A percentile compares a stretch with the other conserved stretches of the same genome.
These are phyloP conservation scores for Vinca minor DNA, from an alignment of 257 asterid genomes.

Conservation along the genomic window DNA sequence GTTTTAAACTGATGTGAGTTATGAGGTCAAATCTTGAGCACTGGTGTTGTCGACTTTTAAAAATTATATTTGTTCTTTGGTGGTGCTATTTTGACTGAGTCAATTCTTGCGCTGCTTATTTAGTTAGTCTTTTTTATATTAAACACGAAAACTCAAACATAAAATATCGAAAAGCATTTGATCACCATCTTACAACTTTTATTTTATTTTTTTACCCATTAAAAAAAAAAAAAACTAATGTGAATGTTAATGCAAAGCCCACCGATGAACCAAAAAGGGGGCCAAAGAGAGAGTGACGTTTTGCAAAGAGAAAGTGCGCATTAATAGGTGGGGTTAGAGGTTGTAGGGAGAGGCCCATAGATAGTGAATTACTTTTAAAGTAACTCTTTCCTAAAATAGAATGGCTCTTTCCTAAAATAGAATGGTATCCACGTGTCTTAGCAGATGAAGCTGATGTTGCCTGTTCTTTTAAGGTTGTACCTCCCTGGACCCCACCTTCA, in stretches of 20 bases:
- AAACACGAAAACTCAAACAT: too few relatives aligned
- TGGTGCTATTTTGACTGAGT: too few relatives aligned
- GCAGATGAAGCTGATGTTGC: conserved; percentile 36
- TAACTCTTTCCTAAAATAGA: conserved; percentile 31
- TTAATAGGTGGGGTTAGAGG: neutral
- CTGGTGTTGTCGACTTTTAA: too few relatives aligned
- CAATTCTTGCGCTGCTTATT: too few relatives aligned
- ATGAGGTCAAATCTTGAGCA: too few relatives aligned
- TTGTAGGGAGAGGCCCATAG: conserved; percentile 8
- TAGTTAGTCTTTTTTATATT: conserved; percentile 38
- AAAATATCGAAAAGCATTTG: too few relatives aligned
- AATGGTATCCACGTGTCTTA: conserved; percentile 30
- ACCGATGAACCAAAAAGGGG: conserved; percentile 20
- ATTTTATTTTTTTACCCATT: too few relatives aligned
- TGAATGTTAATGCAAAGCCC: conserved; percentile 13
- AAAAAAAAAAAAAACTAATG: too few relatives aligned
- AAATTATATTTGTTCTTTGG: too few relatives aligned
- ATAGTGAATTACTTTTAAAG: conserved; percentile 37
- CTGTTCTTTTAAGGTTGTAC: conserved; percentile 23
- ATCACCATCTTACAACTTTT: too few relatives aligned
- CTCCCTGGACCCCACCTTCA: conserved; percentile 26
- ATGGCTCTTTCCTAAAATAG: conserved; percentile 32
- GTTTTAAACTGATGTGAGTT: too few relatives aligned
- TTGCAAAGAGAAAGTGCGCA: conserved; percentile 13
- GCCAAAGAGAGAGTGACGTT: conserved; percentile 26